Percentiles rank a stretch among this genome's conserved stretches.
phyloP scores from a whole-genome alignment of 352 stramenopile genomes.

The Phytophthora europaea region DNA sequence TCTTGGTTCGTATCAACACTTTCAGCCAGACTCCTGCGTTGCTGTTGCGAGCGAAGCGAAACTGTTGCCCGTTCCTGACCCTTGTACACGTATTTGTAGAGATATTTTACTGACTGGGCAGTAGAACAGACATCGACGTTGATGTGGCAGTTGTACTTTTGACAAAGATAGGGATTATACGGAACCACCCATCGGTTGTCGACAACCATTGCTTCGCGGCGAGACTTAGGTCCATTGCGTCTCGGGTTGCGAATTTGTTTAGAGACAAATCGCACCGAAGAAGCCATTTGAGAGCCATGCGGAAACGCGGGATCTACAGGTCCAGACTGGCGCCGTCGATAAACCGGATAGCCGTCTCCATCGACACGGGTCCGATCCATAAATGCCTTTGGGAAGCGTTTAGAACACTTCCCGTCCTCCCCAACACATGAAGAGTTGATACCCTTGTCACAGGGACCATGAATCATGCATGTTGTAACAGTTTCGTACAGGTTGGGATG shows the following conservation, averaged over 20 bases:
- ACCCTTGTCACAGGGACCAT: constrained; percentile 19
- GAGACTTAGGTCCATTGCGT: not conserved
- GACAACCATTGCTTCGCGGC: not conserved
- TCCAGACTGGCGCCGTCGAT: constrained; percentile 1
- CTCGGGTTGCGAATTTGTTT: not conserved
- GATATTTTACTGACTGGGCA: constrained; percentile 56
- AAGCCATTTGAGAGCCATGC: not conserved
- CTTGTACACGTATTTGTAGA: constrained; percentile 77
- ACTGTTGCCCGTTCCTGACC: constrained; percentile 40
- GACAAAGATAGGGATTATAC: constrained; percentile 65
- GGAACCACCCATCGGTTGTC: constrained; percentile 60
- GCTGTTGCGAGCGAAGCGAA: not conserved
- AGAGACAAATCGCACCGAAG: not conserved
- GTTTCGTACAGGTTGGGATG: constrained; percentile 11
- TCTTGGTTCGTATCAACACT: not conserved
- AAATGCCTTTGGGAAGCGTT: constrained; percentile 35
- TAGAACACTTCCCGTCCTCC: constrained; percentile 38
- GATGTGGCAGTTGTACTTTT: constrained; percentile 66
- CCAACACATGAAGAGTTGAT: constrained; percentile 16
- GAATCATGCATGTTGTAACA: constrained; percentile 21
- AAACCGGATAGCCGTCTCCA: constrained; percentile 24
- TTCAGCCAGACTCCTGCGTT: not conserved
- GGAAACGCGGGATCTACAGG: not conserved
- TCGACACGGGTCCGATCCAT: constrained; percentile 3
- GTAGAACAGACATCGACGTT: constrained; percentile 61